phyloP scores from a whole-genome alignment of 2,329 filamentous ascomycete species.

The Hymenoscyphus linearis region DNA sequence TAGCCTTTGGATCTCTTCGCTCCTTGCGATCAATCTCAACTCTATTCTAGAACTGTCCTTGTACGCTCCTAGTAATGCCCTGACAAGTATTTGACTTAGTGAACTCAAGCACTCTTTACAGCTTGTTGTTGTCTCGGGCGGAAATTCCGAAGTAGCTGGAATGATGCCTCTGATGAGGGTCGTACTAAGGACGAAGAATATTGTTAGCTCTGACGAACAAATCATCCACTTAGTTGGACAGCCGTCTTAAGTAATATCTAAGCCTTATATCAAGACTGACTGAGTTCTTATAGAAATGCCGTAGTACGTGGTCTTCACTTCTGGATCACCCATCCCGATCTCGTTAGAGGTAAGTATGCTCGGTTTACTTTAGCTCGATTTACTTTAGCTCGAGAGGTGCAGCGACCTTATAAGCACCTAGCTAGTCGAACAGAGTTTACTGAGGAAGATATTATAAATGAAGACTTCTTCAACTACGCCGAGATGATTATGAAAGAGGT shows the following conservation, averaged over 20 bases:
- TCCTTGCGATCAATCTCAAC: too few relatives aligned
- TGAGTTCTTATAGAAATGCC: background rate
- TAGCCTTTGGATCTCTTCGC: too few relatives aligned
- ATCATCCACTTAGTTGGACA: background rate
- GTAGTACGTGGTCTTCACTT: background rate
- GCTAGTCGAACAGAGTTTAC: background rate
- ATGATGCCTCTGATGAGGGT: background rate
- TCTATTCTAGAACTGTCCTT: too few relatives aligned
- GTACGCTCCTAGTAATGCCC: too few relatives aligned
- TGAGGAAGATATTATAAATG: background rate
- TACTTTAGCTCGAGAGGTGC: background rate
- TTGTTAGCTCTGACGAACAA: background rate
- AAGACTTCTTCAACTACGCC: background rate
- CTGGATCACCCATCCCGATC: background rate
- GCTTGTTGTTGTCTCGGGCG: background rate
- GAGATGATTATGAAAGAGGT: background rate
- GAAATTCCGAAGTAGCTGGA: slow-evolving; percentile 1
- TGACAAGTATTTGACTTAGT: background rate
- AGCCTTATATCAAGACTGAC: background rate
- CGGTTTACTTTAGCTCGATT: background rate
- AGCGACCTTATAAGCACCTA: background rate
- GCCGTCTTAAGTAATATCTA: background rate
- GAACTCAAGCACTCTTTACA: background rate
- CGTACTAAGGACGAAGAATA: background rate
- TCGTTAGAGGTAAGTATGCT: background rate